phyloP scores from a whole-genome alignment of 2,329 filamentous ascomycete genomes.

The Gnomoniopsis sp. region DNA sequence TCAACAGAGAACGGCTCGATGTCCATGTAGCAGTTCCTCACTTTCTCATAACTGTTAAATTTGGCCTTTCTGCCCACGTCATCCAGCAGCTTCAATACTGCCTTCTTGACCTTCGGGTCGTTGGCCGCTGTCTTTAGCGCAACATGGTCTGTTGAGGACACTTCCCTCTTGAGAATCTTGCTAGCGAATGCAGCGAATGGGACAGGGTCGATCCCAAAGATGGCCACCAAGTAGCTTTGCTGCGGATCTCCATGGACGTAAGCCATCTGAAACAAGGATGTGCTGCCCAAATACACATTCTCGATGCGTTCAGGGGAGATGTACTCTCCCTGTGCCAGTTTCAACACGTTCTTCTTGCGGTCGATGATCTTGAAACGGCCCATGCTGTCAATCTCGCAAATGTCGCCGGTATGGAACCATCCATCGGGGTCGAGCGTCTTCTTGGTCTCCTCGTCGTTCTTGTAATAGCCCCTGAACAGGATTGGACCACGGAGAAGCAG shows the following conservation, averaged over 20 bases:
- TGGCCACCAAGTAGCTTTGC: constrained; percentile 76
- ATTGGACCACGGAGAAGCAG: constrained; percentile 77
- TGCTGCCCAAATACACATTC: constrained; percentile 85
- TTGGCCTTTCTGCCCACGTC: constrained; percentile 76
- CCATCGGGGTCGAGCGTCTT: constrained; percentile 82
- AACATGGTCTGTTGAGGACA: constrained; percentile 61
- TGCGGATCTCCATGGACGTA: constrained; percentile 89
- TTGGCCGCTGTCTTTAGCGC: constrained; percentile 64
- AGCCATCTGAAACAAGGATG: constrained; percentile 71
- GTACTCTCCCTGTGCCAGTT: constrained; percentile 96
- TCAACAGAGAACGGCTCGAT: constrained; percentile 91
- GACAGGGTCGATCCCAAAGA: constrained; percentile 86
- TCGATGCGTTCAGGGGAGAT: constrained; percentile 96
- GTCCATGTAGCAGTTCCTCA: constrained; percentile 70
- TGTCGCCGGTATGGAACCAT: constrained; percentile 97
- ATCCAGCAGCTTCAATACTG: constrained; percentile 76
- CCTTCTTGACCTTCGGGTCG: constrained; percentile 68
- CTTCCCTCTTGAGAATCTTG: constrained; percentile 67
- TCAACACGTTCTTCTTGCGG: constrained; percentile 98
- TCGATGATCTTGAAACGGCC: constrained; percentile 93
- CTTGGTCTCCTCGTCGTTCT: constrained; percentile 81
- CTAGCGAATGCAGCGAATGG: constrained; percentile 77
- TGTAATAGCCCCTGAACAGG: constrained; percentile 84
- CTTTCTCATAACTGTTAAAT: constrained; percentile 87
- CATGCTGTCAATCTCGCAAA: constrained; percentile 77